phyloP scores from a whole-genome alignment of 257 asterid genomes.

The Rauvolfia tetraphylla region DNA sequence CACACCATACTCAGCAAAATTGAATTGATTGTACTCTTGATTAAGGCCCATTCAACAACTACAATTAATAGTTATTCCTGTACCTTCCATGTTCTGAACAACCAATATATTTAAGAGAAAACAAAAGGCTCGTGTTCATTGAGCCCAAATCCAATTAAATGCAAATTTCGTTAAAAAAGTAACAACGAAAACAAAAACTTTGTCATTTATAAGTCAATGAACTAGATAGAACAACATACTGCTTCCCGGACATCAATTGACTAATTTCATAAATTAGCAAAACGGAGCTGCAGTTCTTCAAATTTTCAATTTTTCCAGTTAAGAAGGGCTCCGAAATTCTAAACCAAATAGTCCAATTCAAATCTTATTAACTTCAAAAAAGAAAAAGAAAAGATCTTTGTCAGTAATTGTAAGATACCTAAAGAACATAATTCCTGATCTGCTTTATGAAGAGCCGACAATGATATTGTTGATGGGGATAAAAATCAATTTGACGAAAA shows the following conservation, averaged over 20 bases:
- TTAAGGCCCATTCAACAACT: neutral
- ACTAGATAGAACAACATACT: no score
- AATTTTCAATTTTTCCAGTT: no score
- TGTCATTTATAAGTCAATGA: neutral
- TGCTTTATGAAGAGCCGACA: slow-evolving; percentile 26
- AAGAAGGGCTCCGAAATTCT: no score
- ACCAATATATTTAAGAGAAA: neutral
- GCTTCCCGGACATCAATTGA: no score
- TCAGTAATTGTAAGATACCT: neutral
- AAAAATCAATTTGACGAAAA: slow-evolving; percentile 33
- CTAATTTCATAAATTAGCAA: no score
- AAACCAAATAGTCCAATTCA: neutral
- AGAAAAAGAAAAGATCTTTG: neutral
- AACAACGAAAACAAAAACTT: neutral
- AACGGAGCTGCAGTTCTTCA: no score
- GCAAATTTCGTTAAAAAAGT: neutral
- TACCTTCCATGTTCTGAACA: neutral
- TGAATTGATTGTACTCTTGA: neutral
- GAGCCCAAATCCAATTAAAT: neutral
- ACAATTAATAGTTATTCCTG: neutral
- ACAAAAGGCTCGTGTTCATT: neutral
- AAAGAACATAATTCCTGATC: neutral
- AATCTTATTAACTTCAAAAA: neutral
- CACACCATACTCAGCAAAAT: no score
- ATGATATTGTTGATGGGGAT: slow-evolving; percentile 37